phyloP scores from a whole-genome alignment of 768 basidiomycete species.

The Suillus bovinus region DNA sequence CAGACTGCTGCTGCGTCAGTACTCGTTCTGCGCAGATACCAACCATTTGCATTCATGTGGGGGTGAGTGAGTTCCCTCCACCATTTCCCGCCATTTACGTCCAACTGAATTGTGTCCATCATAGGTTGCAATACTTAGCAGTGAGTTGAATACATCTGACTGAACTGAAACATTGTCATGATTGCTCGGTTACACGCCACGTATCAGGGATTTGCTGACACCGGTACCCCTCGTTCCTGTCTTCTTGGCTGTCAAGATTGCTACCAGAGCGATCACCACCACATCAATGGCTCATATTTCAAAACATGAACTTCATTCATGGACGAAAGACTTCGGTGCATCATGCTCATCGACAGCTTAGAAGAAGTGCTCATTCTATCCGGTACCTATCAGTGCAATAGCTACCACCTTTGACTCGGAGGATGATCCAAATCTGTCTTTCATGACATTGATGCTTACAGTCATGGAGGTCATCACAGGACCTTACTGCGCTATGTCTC shows the following conservation, averaged over 20 bases:
- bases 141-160: neutral
- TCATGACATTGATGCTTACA: neutral
- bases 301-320: neutral
- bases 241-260: neutral
- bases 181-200: neutral
- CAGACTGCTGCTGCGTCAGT: neutral
- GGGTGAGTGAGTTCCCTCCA: neutral
- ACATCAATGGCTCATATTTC: neutral
- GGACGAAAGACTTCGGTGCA: neutral
- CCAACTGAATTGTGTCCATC: no score
- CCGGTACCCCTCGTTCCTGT: neutral
- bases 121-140: no score
- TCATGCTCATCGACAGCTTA: neutral
- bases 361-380: neutral
- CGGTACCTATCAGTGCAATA: neutral
- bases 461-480: neutral
- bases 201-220: neutral
- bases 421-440: neutral
- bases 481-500: no score
- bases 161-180: no score
- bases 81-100: no score
- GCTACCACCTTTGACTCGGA: neutral
- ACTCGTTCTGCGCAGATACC: neutral
- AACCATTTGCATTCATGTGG: neutral
- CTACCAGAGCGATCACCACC: neutral